phyloP scores from a whole-genome alignment of 345 rosid species.

The Zanthoxylum bungeanum region DNA sequence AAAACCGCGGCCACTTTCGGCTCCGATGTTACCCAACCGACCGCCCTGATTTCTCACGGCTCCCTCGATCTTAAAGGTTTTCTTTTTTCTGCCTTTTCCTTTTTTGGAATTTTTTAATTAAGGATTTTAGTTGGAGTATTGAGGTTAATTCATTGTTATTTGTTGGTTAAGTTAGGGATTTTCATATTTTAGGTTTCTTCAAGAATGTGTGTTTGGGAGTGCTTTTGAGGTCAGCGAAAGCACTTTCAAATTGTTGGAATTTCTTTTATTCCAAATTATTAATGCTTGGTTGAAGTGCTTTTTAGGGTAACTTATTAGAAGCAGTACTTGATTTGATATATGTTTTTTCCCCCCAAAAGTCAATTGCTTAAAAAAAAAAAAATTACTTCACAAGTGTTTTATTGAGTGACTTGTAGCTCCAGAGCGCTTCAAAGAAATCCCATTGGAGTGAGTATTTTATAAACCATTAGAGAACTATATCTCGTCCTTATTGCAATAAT shows the following conservation, averaged over 20 bases:
- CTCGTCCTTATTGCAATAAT: not conserved
- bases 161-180: not conserved
- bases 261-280: not conserved
- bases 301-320: not conserved
- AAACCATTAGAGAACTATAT: not conserved
- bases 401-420: not conserved
- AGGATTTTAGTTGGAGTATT: not conserved
- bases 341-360: not conserved
- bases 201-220: not conserved
- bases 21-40: constrained; percentile 41
- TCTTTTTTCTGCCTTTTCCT: not conserved
- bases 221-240: not conserved
- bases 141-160: not conserved
- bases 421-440: not conserved
- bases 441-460: not conserved
- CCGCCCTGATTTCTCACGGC: constrained; percentile 54
- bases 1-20: constrained; percentile 37
- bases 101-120: not conserved
- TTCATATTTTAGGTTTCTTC: not conserved
- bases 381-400: not conserved
- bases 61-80: constrained; percentile 49
- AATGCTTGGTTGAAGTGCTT: not conserved
- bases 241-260: not conserved
- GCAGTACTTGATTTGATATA: not conserved
- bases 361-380: not conserved